Evolutionary conservation across 129 eudicot species (phyloP).

Genomic region (Pulicaria dysenterica): DNA sequence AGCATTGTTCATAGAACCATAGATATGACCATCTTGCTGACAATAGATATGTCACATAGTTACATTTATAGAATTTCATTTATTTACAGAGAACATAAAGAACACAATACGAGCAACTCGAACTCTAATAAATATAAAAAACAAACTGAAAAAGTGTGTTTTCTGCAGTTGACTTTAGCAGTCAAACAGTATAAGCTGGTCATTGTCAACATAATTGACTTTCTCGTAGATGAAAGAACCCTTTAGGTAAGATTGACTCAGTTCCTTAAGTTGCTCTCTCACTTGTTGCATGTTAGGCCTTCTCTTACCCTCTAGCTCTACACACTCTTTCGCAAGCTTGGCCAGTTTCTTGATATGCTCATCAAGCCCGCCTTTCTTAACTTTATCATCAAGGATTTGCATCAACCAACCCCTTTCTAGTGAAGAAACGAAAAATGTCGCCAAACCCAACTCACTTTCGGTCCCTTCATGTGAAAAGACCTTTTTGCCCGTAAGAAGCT

Average conservation of each 20-base stretch:
- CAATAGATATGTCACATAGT: too few species aligned
- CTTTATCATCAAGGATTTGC: slow-evolving; percentile 30
- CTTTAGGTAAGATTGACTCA: slow-evolving; percentile 22
- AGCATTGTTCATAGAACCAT: too few species aligned
- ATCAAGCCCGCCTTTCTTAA: slow-evolving; percentile 26
- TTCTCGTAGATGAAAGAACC: slow-evolving; percentile 14
- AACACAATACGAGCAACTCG: too few species aligned
- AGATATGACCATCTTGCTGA: too few species aligned
- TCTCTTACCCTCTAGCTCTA: slow-evolving; percentile 23
- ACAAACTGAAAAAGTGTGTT: too few species aligned
- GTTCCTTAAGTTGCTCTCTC: slow-evolving; percentile 16
- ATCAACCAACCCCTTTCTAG: slow-evolving; percentile 24
- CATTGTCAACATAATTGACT: slow-evolving; percentile 11
- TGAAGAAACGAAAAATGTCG: slow-evolving; percentile 22
- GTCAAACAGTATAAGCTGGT: slow-evolving; percentile 9
- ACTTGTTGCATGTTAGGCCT: slow-evolving; percentile 34
- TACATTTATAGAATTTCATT: too few species aligned
- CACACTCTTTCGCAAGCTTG: slow-evolving; percentile 17
- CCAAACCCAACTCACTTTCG: slow-evolving; percentile 34
- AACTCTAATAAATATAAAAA: too few species aligned
- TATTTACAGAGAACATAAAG: too few species aligned
- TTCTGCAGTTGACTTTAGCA: neutral
- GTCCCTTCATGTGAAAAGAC: slow-evolving; percentile 27
- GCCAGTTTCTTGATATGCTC: slow-evolving; percentile 26
- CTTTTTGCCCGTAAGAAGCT: slow-evolving; percentile 36